Evolutionary conservation across 164 flowering plant species (phyloP), one percentile per base, ranked within the genome.

Genomic region (Vitis rupestris): DNA sequence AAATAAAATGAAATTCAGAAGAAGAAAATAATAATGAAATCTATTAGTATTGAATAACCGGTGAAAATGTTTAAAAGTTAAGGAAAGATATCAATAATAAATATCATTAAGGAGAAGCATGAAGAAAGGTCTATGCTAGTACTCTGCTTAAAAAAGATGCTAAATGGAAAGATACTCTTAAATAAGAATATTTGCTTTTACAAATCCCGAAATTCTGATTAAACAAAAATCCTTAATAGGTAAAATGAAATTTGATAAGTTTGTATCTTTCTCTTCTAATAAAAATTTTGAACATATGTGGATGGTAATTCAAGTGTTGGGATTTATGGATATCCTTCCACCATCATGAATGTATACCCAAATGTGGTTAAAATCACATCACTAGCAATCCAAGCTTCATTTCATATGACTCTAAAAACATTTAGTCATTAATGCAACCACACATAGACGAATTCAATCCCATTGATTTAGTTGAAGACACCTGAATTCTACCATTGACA

Each of bases 401-500:
- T 31, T 31, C 44, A 3, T 19, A 3, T 50, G 27, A 14, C 2
- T 27, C 47, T 47, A 47, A n/a, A 31, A 31, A 3, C 10, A 57
- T 16, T 23, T 7, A 37, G 10, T 53, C 23, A 17, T 27, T 44
- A 48, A 58, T 9, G 23, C 9, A 2, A 14, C 11, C 16, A 16
- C 16, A 62, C 9, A 9, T 14, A 10, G 1, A 44, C 0, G 12
- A 17, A 48, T 12, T 19, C 52, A 47, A 50, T 3, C 6, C 27
- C 1, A n/a, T 53, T 47, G 11, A 47, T 59, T 8, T 8, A 17
- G 37, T 69, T 37, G 16, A 51, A 13, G 11, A 13, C 82, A 91
- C 98, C 97, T 90, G 90, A 72, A 75, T 56, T 75, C 84, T 81
- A 67, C 82, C 74, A 73, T 77, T 82, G n/a, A 79, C 88, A 63